Percentiles rank a stretch among this genome's conserved stretches.
Conservation (phyloP, 2,329 filamentous ascomycete genomes). For the Colletotrichum gloeosporioides region DNA sequence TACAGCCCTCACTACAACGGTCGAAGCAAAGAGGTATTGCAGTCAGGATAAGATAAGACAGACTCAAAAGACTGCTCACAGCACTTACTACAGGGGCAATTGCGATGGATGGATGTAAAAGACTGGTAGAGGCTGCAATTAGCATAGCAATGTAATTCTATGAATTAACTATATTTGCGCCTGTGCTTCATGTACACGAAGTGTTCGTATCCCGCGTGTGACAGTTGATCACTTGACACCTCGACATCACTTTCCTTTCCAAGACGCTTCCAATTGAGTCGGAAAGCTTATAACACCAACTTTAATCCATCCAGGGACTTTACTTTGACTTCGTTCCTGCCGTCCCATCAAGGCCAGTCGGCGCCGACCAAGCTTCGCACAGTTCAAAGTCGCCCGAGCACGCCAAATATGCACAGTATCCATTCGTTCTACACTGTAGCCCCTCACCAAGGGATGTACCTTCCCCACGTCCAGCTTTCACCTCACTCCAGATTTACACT, state of each 20-base stretch:
- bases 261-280: background rate
- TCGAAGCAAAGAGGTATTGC: background rate
- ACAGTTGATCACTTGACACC: background rate
- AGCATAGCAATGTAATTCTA: background rate
- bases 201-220: background rate
- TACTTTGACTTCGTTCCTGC: background rate
- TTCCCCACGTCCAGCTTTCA: conserved; percentile 10
- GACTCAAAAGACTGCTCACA: background rate
- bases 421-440: background rate
- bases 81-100: background rate
- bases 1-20: background rate
- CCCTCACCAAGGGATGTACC: conserved; percentile 9
- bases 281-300: background rate
- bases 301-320: background rate
- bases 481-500: conserved; percentile 10
- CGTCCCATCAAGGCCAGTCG: background rate
- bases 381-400: background rate
- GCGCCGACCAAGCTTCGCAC: background rate
- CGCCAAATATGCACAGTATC: background rate
- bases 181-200: background rate
- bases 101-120: background rate
- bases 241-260: background rate
- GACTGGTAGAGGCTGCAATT: background rate
- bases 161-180: background rate
- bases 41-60: background rate